phyloP scores from a whole-genome alignment of 2,329 filamentous ascomycete genomes.

The Stylonectria norvegica region DNA sequence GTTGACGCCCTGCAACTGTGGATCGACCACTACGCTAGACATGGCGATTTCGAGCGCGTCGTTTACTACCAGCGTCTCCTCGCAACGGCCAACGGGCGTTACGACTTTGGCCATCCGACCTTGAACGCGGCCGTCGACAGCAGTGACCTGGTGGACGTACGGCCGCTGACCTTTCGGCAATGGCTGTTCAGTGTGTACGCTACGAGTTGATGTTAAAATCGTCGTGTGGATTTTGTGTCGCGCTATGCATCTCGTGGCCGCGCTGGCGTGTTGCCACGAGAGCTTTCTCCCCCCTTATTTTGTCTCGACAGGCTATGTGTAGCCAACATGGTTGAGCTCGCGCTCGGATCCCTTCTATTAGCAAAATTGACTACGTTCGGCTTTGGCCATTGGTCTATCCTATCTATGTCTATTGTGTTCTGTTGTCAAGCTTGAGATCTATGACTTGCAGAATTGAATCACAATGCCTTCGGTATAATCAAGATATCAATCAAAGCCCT shows the following conservation, averaged over 20 bases:
- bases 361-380: too few species aligned
- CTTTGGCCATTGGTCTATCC: too few species aligned
- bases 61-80: conserved; percentile 59
- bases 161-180: conserved; percentile 48
- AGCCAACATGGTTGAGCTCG: conserved; percentile 10
- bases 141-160: conserved; percentile 38
- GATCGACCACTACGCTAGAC: conserved; percentile 42
- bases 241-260: too few species aligned
- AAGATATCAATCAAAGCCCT: too few species aligned
- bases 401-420: too few species aligned
- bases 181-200: conserved; percentile 42
- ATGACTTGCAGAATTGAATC: too few species aligned
- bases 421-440: too few species aligned
- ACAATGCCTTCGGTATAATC: too few species aligned
- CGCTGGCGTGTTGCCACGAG: too few species aligned
- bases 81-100: conserved; percentile 65
- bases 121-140: conserved; percentile 51
- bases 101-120: conserved; percentile 59
- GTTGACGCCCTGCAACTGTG: conserved; percentile 41
- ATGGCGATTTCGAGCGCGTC: conserved; percentile 47
- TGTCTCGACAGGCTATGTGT: conserved; percentile 1
- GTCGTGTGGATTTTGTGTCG: not conserved
- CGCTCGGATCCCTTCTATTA: conserved; percentile 14
- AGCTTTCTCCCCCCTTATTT: not conserved
- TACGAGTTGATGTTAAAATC: not conserved